A percentile compares a stretch with the other conserved stretches of the same genome.
These are phyloP conservation scores for Aspergillus terreus DNA, from an alignment of 2,329 filamentous ascomycete genomes.

Conservation along the genomic window DNA sequence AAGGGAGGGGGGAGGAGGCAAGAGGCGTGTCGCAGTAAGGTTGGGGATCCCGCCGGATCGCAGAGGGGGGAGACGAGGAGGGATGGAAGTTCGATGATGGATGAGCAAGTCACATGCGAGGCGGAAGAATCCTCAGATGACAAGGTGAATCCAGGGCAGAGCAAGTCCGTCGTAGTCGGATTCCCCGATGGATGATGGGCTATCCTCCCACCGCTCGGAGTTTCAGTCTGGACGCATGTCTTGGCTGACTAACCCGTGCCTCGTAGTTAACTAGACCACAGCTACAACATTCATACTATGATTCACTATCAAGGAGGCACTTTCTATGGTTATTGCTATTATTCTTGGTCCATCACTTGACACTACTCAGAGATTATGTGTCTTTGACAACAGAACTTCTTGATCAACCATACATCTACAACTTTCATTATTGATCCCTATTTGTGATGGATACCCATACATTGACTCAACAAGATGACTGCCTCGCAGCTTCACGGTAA, in stretches of 20 bases:
- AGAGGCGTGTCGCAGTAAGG: not conserved
- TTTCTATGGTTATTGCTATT: no score
- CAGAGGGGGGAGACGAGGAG: not conserved
- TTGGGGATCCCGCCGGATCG: not conserved
- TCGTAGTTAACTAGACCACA: no score
- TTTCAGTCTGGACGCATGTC: not conserved
- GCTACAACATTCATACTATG: no score
- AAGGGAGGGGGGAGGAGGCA: slow-evolving; percentile 10
- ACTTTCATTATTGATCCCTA: no score
- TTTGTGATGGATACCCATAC: not conserved
- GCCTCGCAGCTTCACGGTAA: not conserved
- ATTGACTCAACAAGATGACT: not conserved
- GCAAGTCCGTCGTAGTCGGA: not conserved
- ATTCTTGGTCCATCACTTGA: no score
- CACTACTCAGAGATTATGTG: no score
- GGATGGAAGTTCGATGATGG: not conserved
- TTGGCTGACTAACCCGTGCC: not conserved
- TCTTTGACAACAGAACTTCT: no score
- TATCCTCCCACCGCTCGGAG: not conserved
- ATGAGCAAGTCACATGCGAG: not conserved
- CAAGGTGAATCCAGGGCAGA: no score
- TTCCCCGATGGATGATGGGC: not conserved
- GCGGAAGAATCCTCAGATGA: not conserved
- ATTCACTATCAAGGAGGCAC: no score
- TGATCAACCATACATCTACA: no score